Evolutionary conservation across 1,284 basidiomycete species (phyloP).

Genomic region (Malassezia furfur): DNA sequence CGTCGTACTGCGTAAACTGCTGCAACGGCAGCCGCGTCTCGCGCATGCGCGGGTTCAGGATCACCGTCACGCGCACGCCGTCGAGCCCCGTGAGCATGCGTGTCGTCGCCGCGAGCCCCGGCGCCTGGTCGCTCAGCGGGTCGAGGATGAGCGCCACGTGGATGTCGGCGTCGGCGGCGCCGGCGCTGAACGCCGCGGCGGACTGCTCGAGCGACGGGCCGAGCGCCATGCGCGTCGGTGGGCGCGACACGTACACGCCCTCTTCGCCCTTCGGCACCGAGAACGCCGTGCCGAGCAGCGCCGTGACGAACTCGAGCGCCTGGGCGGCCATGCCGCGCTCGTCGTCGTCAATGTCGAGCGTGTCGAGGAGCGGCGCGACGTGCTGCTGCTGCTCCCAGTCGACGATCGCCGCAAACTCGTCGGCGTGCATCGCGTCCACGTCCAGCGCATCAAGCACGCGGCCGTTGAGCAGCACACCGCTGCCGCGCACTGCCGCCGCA

Average conservation of each 20-base stretch:
- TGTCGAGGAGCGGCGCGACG: slow-evolving; percentile 20
- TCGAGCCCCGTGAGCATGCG: slow-evolving; percentile 21
- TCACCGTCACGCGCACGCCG: slow-evolving; percentile 29
- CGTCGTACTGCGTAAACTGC: slow-evolving; percentile 78
- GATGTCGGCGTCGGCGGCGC: slow-evolving; percentile 61
- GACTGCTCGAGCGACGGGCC: slow-evolving; percentile 18
- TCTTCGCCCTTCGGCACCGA: slow-evolving; percentile 11
- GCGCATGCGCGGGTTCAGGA: slow-evolving; percentile 29
- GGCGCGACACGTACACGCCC: slow-evolving; percentile 16
- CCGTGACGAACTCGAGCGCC: slow-evolving; percentile 22
- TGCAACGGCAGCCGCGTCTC: slow-evolving; percentile 69
- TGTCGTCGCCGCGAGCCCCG: slow-evolving; percentile 66
- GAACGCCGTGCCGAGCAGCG: slow-evolving; percentile 26
- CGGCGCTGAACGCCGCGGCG: slow-evolving; percentile 53
- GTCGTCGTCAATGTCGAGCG: slow-evolving; percentile 11
- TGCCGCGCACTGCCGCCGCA: neutral
- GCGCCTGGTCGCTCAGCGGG: slow-evolving; percentile 72
- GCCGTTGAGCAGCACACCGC: slow-evolving; percentile 23
- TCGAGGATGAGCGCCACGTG: slow-evolving; percentile 70
- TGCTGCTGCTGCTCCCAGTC: slow-evolving; percentile 24
- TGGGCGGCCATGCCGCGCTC: slow-evolving; percentile 19
- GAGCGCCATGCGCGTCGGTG: slow-evolving; percentile 16
- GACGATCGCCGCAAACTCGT: slow-evolving; percentile 23
- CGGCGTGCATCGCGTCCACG: slow-evolving; percentile 9
- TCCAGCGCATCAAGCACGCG: slow-evolving; percentile 17